Percentiles rank a stretch among this genome's conserved stretches.
These are phyloP conservation scores for Pistacia vera DNA, from an alignment of 345 rosid genomes.

Conservation along the genomic window DNA sequence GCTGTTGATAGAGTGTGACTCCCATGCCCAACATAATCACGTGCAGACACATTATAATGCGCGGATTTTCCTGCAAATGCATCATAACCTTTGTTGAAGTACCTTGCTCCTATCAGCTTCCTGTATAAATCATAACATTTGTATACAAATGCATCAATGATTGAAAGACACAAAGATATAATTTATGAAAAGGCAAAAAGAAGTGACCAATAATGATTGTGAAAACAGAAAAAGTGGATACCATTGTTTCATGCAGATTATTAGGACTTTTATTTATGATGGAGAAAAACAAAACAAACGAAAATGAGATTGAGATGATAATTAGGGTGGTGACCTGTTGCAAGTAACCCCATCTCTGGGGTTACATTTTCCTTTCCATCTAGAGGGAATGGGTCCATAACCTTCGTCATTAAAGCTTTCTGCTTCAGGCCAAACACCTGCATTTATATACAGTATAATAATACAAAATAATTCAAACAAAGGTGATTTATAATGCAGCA, in stretches of 20 bases:
- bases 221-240: not conserved
- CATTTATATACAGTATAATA: not conserved
- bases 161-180: too few relatives aligned
- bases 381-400: conserved; percentile 48
- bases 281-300: not conserved
- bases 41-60: conserved; percentile 3
- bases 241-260: too few relatives aligned
- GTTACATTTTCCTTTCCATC: conserved; percentile 54
- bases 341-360: conserved; percentile 39
- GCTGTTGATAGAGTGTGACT: conserved; percentile 59
- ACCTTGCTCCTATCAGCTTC: conserved; percentile 70
- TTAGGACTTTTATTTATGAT: too few relatives aligned
- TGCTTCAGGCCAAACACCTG: conserved; percentile 81
- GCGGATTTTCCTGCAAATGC: not conserved
- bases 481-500: not conserved
- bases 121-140: conserved; percentile 21
- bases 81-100: conserved; percentile 44
- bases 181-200: too few relatives aligned
- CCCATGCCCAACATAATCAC: conserved; percentile 57
- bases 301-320: not conserved
- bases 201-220: not conserved
- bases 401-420: conserved; percentile 56
- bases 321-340: conserved; percentile 38
- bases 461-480: not conserved
- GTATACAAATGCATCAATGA: too few relatives aligned